Evolutionary conservation across 1,284 basidiomycete species (phyloP).

Genomic region (Clitocybe nebularis): DNA sequence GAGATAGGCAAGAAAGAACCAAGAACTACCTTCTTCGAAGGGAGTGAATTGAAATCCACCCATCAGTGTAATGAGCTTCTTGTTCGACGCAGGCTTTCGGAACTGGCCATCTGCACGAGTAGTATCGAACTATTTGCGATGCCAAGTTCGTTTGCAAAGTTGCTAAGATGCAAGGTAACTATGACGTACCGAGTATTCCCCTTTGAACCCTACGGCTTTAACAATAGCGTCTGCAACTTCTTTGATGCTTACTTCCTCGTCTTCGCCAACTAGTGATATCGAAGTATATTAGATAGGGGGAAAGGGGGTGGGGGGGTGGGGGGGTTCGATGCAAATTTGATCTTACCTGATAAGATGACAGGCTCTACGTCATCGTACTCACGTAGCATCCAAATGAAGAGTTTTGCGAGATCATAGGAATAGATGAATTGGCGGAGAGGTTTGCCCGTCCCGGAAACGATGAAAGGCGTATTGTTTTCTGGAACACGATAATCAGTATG

Average conservation of each 20-base stretch:
- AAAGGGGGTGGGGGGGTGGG: conserved; percentile 3
- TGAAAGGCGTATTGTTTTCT: conserved; percentile 82
- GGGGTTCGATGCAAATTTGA: background rate
- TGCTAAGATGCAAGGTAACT: too few relatives aligned
- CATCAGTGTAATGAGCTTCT: conserved; percentile 68
- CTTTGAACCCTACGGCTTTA: conserved; percentile 70
- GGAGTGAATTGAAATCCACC: conserved; percentile 83
- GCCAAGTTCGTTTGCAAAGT: background rate
- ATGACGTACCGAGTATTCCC: conserved; percentile 61
- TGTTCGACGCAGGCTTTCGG: conserved; percentile 92
- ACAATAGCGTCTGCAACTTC: conserved; percentile 83
- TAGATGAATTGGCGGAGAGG: conserved; percentile 92
- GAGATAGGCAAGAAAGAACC: conserved; percentile 2
- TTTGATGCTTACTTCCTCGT: conserved; percentile 88
- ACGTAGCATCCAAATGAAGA: conserved; percentile 88
- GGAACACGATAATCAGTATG: conserved; percentile 10
- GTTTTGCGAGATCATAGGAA: conserved; percentile 86
- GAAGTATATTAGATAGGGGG: too few relatives aligned
- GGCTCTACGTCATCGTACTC: conserved; percentile 89
- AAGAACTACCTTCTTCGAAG: conserved; percentile 62
- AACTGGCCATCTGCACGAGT: conserved; percentile 80
- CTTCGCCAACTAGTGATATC: conserved; percentile 79
- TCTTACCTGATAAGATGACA: conserved; percentile 77
- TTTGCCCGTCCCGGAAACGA: conserved; percentile 81
- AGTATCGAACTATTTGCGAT: conserved; percentile 55